Evolutionary conservation across 2,329 filamentous ascomycete species (phyloP).

Genomic region (Lithohypha guttulata): DNA sequence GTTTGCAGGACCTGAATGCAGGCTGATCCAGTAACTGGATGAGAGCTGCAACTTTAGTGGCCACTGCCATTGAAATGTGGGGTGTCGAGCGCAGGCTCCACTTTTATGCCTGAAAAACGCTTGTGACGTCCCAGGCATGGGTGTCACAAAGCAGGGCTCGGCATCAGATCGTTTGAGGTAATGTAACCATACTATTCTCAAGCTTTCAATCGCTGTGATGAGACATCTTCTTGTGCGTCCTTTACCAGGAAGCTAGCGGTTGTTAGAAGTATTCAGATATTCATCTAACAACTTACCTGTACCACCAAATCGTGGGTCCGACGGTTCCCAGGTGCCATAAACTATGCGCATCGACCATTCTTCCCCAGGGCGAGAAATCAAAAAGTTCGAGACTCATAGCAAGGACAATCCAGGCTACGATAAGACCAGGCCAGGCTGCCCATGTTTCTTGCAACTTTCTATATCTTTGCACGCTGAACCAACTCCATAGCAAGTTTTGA

Average conservation of each 20-base stretch:
- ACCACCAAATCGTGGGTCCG: slow-evolving; percentile 77
- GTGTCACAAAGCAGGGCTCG: background rate
- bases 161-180: no score
- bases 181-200: no score
- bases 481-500: slow-evolving; percentile 75
- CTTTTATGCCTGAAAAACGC: background rate
- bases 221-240: slow-evolving; percentile 73
- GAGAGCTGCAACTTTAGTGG: background rate
- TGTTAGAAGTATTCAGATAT: slow-evolving; percentile 10
- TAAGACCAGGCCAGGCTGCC: slow-evolving; percentile 81
- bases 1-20: slow-evolving; percentile 1
- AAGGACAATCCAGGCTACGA: slow-evolving; percentile 81
- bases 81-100: background rate
- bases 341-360: slow-evolving; percentile 83
- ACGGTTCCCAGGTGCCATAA: slow-evolving; percentile 95
- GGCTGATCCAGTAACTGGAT: background rate
- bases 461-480: slow-evolving; percentile 69
- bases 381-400: slow-evolving; percentile 94
- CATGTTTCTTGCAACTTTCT: slow-evolving; percentile 59
- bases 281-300: slow-evolving; percentile 59
- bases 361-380: slow-evolving; percentile 78
- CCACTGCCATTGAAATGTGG: slow-evolving; percentile 5
- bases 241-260: slow-evolving; percentile 66
- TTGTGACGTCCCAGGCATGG: background rate
- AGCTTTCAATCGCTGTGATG: slow-evolving; percentile 61